A percentile compares a stretch with the other conserved stretches of the same genome.
Conservation (phyloP, 768 basidiomycete species). For the Suillus lakei region DNA sequence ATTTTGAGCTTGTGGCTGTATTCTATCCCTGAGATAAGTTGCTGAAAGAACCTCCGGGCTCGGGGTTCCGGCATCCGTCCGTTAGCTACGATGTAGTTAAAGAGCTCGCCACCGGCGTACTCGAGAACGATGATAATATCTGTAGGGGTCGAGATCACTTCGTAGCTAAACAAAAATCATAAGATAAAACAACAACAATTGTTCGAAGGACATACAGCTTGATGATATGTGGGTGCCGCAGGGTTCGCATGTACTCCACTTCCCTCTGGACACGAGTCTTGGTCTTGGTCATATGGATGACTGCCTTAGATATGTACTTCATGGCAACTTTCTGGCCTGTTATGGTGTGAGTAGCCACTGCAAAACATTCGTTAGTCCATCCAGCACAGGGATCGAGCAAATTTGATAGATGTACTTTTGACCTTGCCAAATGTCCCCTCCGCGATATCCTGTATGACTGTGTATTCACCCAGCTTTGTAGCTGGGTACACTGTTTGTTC, state of each 20-base stretch:
- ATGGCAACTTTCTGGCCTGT: constrained; percentile 97
- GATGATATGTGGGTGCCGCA: constrained; percentile 96
- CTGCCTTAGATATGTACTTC: constrained; percentile 96
- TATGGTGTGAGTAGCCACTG: constrained; percentile 93
- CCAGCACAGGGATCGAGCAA: constrained; percentile 18
- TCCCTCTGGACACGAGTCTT: constrained; percentile 92
- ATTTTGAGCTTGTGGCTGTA: constrained; percentile 97
- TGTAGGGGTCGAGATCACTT: constrained; percentile 89
- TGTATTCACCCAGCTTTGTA: constrained; percentile 90
- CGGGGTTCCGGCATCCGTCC: constrained; percentile 89
- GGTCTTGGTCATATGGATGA: constrained; percentile 89
- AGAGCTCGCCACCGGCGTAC: constrained; percentile 94
- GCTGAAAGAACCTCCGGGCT: constrained; percentile 96
- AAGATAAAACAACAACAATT: neutral
- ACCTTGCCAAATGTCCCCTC: constrained; percentile 99
- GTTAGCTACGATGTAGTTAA: constrained; percentile 96
- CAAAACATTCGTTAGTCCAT: constrained; percentile 20
- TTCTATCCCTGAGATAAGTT: constrained; percentile 96
- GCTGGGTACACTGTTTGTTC: constrained; percentile 49
- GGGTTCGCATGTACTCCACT: constrained; percentile 94
- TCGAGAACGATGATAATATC: constrained; percentile 99
- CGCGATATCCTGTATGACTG: constrained; percentile 84
- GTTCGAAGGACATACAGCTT: constrained; percentile 70
- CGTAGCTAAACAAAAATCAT: constrained; percentile 55
- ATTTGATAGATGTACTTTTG: constrained; percentile 74